Percentiles rank a stretch among this genome's conserved stretches.
These are phyloP conservation scores for Dillenia suffruticosa DNA, from an alignment of 164 flowering plant genomes.

Conservation along the genomic window DNA sequence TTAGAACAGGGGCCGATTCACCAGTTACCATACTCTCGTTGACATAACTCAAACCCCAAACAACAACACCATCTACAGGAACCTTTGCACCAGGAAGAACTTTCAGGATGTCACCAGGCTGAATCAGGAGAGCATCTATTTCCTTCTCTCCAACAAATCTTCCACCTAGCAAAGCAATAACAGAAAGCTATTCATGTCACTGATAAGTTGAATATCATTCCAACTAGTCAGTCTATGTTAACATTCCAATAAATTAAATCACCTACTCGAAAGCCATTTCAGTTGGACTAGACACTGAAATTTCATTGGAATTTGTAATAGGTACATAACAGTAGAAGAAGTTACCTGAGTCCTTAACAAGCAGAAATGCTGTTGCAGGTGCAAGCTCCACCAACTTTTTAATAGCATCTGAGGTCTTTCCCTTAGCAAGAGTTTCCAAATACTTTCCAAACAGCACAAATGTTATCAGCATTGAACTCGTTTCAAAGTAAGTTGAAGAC, in stretches of 20 bases:
- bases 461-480: constrained; percentile 97
- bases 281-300: too few species aligned
- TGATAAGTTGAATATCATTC: too few species aligned
- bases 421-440: constrained; percentile 92
- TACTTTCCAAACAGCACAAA: constrained; percentile 95
- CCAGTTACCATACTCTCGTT: constrained; percentile 99
- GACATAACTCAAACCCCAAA: constrained; percentile 93
- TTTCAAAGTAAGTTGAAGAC: constrained; percentile 96
- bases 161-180: constrained; percentile 48
- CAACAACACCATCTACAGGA: constrained; percentile 88
- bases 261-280: too few species aligned
- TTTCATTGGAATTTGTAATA: too few species aligned
- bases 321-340: background rate
- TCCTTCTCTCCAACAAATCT: constrained; percentile 63
- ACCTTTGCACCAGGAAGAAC: constrained; percentile 93
- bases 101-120: constrained; percentile 82
- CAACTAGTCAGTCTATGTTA: too few species aligned
- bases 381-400: constrained; percentile 92
- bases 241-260: too few species aligned
- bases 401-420: constrained; percentile 97
- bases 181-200: too few species aligned
- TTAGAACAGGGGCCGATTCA: constrained; percentile 73
- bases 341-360: constrained; percentile 74
- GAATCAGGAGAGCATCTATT: constrained; percentile 86
- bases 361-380: constrained; percentile 80